These are phyloP conservation scores for Ophiostoma australiae DNA, from an alignment of 2,329 filamentous ascomycete species.

Conservation along the genomic window DNA sequence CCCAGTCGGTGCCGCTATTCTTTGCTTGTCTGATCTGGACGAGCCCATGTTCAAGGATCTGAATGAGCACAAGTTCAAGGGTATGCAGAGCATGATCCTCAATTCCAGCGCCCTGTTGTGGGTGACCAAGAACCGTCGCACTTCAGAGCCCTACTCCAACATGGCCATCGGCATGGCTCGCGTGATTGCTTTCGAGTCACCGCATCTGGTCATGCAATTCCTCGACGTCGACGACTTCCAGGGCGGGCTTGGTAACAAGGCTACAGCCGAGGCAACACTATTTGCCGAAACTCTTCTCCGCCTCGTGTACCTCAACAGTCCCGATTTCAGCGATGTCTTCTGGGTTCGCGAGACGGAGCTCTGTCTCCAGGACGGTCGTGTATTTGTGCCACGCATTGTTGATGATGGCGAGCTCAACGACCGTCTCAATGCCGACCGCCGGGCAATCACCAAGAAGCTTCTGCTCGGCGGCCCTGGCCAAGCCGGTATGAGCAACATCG, in stretches of 20 bases:
- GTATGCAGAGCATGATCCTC: constrained; percentile 26
- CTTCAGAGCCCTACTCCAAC: constrained; percentile 27
- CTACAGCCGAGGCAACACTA: constrained; percentile 4
- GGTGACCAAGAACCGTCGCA: constrained; percentile 28
- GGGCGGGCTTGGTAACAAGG: not conserved
- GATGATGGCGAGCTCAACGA: constrained; percentile 25
- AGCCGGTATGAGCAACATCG: constrained; percentile 6
- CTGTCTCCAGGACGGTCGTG: constrained; percentile 29
- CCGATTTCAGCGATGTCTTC: constrained; percentile 21
- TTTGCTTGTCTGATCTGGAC: constrained; percentile 32
- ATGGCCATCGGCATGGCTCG: constrained; percentile 30
- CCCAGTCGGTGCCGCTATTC: constrained; percentile 22
- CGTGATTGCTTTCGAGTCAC: constrained; percentile 27
- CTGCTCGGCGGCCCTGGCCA: not conserved
- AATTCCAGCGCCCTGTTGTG: constrained; percentile 28
- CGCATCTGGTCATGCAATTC: constrained; percentile 29
- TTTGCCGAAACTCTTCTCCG: constrained; percentile 27
- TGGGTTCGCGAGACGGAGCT: constrained; percentile 29
- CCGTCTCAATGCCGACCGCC: constrained; percentile 27
- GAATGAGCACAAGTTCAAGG: constrained; percentile 26
- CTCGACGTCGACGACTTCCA: constrained; percentile 28
- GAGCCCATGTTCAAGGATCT: constrained; percentile 29
- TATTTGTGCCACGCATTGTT: constrained; percentile 31
- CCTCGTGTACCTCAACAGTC: constrained; percentile 21
- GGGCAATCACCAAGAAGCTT: constrained; percentile 24